A percentile compares a stretch with the other conserved stretches of the same genome.
phyloP scores from a whole-genome alignment of 2,329 filamentous ascomycete genomes.

The Hirsutella minnesotensis region DNA sequence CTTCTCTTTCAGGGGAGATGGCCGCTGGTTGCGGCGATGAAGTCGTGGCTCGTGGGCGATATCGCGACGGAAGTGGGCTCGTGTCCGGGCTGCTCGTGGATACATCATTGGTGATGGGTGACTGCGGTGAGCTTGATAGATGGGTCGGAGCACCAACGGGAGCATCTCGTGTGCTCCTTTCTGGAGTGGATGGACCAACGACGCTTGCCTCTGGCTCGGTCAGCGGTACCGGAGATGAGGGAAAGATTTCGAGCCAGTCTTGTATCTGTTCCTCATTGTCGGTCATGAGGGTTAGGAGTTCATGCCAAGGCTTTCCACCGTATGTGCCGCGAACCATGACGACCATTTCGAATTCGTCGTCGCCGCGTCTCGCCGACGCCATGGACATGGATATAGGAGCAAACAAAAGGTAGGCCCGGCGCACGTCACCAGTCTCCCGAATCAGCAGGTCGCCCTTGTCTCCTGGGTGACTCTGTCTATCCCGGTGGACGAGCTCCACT shows the following conservation, averaged over 20 bases:
- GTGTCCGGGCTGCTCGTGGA: slow-evolving; percentile 10
- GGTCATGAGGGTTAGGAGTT: slow-evolving; percentile 66
- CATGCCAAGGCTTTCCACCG: slow-evolving; percentile 63
- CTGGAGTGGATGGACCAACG: slow-evolving; percentile 10
- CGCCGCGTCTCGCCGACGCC: slow-evolving; percentile 71
- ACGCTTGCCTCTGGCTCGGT: slow-evolving; percentile 21
- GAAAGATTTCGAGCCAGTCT: slow-evolving; percentile 82
- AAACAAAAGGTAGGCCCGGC: slow-evolving; percentile 73
- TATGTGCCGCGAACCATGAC: slow-evolving; percentile 72
- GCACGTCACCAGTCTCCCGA: slow-evolving; percentile 70
- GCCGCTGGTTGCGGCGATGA: neutral
- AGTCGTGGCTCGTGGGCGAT: slow-evolving; percentile 11
- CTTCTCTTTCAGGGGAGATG: neutral
- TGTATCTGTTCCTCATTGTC: slow-evolving; percentile 65
- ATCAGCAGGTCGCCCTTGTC: slow-evolving; percentile 79
- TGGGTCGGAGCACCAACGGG: slow-evolving; percentile 18
- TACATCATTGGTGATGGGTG: slow-evolving; percentile 7
- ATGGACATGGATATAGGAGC: slow-evolving; percentile 66
- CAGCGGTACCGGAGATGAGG: slow-evolving; percentile 37
- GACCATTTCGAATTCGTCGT: slow-evolving; percentile 58
- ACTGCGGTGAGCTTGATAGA: slow-evolving; percentile 12
- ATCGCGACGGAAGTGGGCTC: slow-evolving; percentile 13
- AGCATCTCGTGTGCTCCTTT: slow-evolving; percentile 13
- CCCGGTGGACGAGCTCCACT: slow-evolving; percentile 75
- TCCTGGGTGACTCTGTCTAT: slow-evolving; percentile 56